Evolutionary conservation across 1,139 yeast species (phyloP).

Genomic region (Yamadazyma triangularis): DNA sequence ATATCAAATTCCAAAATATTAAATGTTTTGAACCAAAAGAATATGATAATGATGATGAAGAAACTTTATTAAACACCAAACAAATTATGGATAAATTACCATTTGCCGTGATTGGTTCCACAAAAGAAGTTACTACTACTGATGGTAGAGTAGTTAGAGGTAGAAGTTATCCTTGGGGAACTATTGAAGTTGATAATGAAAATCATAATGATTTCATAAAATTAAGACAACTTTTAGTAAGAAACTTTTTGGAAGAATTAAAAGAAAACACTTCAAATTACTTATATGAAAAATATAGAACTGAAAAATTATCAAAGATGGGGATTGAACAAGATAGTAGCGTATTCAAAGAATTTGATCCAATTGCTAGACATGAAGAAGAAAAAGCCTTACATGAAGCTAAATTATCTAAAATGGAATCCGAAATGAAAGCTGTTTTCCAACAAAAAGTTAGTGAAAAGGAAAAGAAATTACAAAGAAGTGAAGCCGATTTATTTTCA

Average conservation of each 20-base stretch:
- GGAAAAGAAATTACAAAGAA: conserved; percentile 94
- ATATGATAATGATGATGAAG: conserved; percentile 85
- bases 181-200: conserved; percentile 92
- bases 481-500: conserved; percentile 93
- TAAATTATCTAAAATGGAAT: conserved; percentile 88
- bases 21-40: conserved; percentile 74
- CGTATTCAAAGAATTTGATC: conserved; percentile 93
- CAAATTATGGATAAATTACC: conserved; percentile 74
- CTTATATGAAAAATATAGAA: conserved; percentile 86
- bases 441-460: conserved; percentile 95
- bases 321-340: conserved; percentile 91
- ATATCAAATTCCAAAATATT: conserved; percentile 71
- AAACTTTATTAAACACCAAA: conserved; percentile 60
- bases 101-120: conserved; percentile 93
- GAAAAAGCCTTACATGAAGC: conserved; percentile 93
- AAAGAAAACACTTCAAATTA: conserved; percentile 77
- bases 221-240: conserved; percentile 83
- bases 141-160: conserved; percentile 88
- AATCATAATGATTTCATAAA: conserved; percentile 90
- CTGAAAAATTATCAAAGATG: conserved; percentile 71
- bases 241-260: conserved; percentile 91
- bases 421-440: conserved; percentile 95
- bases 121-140: conserved; percentile 62
- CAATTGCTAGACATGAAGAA: conserved; percentile 88
- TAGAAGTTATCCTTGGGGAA: conserved; percentile 97